These are phyloP conservation scores for Choanephora cucurbitarum DNA, from an alignment of 371 early-diverging fungal genomes.

Conservation along the genomic window DNA sequence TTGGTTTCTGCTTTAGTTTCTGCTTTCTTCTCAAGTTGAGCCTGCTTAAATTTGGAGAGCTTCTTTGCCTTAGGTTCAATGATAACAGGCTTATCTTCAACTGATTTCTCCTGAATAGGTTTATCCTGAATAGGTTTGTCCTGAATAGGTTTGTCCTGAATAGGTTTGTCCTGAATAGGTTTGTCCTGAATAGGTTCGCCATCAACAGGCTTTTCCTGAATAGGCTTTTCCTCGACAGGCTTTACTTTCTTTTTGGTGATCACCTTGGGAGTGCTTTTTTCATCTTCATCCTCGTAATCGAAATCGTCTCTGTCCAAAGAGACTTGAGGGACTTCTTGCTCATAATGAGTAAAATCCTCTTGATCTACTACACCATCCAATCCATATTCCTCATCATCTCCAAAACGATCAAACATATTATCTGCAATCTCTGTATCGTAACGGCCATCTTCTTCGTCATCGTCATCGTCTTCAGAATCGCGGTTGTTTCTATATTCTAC, in stretches of 20 bases:
- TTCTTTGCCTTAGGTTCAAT: slow-evolving; percentile 4
- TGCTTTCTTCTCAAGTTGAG: not conserved
- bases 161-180: not conserved
- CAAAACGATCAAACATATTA: slow-evolving; percentile 51
- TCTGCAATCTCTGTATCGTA: slow-evolving; percentile 53
- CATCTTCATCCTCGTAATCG: slow-evolving; percentile 25
- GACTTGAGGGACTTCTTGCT: slow-evolving; percentile 44
- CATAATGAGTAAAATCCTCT: slow-evolving; percentile 58
- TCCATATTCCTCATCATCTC: slow-evolving; percentile 59
- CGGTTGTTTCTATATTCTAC: slow-evolving; percentile 42
- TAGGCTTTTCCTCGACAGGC: not conserved
- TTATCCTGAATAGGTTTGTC: too few relatives aligned
- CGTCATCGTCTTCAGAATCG: slow-evolving; percentile 18
- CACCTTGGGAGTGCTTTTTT: slow-evolving; percentile 22
- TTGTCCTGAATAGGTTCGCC: not conserved
- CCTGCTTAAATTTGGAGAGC: slow-evolving; percentile 3
- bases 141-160: not conserved
- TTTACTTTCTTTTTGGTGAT: slow-evolving; percentile 20
- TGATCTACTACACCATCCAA: slow-evolving; percentile 55
- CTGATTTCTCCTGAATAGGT: too few relatives aligned
- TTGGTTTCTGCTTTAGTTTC: not conserved
- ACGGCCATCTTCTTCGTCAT: slow-evolving; percentile 44
- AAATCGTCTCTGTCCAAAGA: slow-evolving; percentile 44
- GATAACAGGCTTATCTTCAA: not conserved
- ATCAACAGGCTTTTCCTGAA: slow-evolving; percentile 8